Evolutionary conservation across 805 yeast genomes (phyloP), one percentile per base, ranked within the genome.

Genomic region (Komagataella mondaviorum): DNA sequence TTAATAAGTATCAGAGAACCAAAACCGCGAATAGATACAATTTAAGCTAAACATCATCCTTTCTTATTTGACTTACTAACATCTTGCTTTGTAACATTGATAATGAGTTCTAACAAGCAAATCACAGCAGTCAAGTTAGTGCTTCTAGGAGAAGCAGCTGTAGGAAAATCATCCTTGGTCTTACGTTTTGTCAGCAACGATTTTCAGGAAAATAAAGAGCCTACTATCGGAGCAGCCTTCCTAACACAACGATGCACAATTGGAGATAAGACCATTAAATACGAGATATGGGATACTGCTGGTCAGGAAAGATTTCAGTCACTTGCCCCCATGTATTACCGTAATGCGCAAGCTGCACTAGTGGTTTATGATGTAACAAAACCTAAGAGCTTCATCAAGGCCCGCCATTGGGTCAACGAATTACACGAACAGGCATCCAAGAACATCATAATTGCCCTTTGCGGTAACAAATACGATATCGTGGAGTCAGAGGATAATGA

Each of bases 161-260:
- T 91, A 16, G 99, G 99, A 51, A 91, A 91, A 64, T 88, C 96
- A 3, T 88, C 96, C 5, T 75, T 91, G 36, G 98, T 91, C 43
- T 74, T 91, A 57, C 76, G 98, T 57, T 91, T 91, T 67, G 98
- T 91, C 46, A 82, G 89, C 56, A 88, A 91, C 66, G 97, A 91
- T 63, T 91, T 91, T 68, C 96, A 93, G 66, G 98, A 90, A 66
- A 90, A 91, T 68, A 90, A 91, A 64, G 98, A 91, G 62, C 97
- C 97, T 20, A 91, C 99, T 2, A 91, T 91, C 59, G 99, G 99
- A 14, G 99, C 99, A 4, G 98, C 98, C 3, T 91, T 91, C 63
- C 71, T 91, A 52, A 91, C 99, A 44, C 98, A 91, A 65, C 81
- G 95, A 62, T 90, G 96, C 63, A 80, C 87, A 20, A 83, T 93